Conservation (phyloP, 106 monocot genomes). For the Phalaenopsis aphrodite region DNA sequence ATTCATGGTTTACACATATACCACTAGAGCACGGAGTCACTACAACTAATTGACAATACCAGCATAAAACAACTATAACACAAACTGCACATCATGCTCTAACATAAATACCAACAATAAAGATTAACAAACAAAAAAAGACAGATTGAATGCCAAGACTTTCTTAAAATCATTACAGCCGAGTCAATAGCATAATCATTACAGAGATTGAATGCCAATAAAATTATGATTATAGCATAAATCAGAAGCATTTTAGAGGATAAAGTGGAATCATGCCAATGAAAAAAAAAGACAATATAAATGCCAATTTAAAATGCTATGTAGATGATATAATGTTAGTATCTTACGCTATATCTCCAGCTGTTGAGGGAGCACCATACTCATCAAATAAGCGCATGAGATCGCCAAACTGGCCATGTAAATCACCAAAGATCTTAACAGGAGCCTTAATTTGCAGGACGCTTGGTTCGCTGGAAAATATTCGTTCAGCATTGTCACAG, state of each 20-base stretch:
- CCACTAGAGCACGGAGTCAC: background rate
- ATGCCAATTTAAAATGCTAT: too few species aligned
- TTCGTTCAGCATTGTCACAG: conserved; percentile 87
- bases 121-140: background rate
- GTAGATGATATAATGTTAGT: background rate
- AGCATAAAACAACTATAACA: background rate
- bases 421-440: conserved; percentile 96
- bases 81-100: background rate
- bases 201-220: background rate
- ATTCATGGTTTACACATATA: background rate
- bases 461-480: conserved; percentile 91
- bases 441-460: conserved; percentile 93
- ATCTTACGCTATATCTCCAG: conserved; percentile 94
- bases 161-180: background rate
- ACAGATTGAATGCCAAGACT: background rate
- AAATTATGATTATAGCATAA: background rate
- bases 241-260: background rate
- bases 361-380: conserved; percentile 97
- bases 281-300: background rate
- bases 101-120: background rate
- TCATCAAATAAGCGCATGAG: conserved; percentile 99
- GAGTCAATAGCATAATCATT: background rate
- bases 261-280: background rate
- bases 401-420: conserved; percentile 99
- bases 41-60: background rate